Conservation (phyloP, 257 asterid genomes). For the Perilla frutescens region DNA sequence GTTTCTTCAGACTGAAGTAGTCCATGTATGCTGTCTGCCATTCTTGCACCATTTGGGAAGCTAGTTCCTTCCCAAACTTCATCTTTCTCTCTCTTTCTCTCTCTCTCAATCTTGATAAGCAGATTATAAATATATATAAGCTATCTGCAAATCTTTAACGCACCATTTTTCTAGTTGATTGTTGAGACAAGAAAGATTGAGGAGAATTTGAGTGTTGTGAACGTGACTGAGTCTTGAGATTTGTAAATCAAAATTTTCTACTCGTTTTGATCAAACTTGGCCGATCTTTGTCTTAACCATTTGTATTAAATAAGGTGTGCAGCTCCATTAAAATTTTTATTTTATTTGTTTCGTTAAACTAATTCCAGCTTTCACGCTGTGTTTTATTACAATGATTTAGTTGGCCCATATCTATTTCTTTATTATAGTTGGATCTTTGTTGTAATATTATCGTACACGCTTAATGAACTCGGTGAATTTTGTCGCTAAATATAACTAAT, state of each 20-base stretch:
- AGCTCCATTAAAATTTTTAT: not conserved
- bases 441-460: too few relatives aligned
- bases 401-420: not conserved
- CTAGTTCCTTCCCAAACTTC: conserved; percentile 91
- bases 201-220: not conserved
- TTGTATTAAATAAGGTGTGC: not conserved
- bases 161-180: too few relatives aligned
- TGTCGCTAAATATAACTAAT: too few relatives aligned
- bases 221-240: conserved; percentile 22
- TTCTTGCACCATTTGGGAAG: conserved; percentile 89
- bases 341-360: not conserved
- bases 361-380: not conserved
- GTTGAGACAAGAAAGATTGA: not conserved
- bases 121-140: not conserved
- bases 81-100: conserved; percentile 38
- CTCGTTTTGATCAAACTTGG: conserved; percentile 18
- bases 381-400: too few relatives aligned
- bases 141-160: too few relatives aligned
- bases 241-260: not conserved
- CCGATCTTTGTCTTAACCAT: not conserved
- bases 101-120: not conserved
- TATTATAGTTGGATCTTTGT: not conserved
- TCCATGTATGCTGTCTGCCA: conserved; percentile 85
- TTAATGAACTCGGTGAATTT: too few relatives aligned
- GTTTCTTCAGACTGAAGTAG: conserved; percentile 54